Evolutionary conservation across 306 rosid genomes (phyloP).

Genomic region (Fagus crenata): DNA sequence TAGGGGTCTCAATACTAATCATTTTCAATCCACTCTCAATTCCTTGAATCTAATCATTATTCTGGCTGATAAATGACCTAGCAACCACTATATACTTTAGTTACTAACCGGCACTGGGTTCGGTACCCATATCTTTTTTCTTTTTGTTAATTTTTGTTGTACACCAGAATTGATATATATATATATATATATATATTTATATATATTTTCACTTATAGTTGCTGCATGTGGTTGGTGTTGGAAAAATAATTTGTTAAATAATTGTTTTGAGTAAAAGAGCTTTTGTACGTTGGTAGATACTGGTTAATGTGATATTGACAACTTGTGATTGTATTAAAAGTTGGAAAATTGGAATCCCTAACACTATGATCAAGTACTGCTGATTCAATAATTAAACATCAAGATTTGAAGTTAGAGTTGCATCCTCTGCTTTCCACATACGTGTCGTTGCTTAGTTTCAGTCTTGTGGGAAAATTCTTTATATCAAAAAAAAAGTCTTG

Average conservation of each 20-base stretch:
- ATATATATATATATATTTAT: too few species aligned
- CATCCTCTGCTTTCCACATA: too few species aligned
- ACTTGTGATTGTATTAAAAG: too few species aligned
- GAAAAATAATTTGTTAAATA: constrained; percentile 22
- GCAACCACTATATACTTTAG: constrained; percentile 53
- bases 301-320: too few species aligned
- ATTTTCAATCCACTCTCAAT: constrained; percentile 45
- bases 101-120: constrained; percentile 57
- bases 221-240: constrained; percentile 14
- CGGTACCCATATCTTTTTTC: constrained; percentile 28
- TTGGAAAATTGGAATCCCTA: too few species aligned
- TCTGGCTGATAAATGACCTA: constrained; percentile 52
- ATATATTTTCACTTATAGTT: background rate
- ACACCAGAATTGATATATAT: background rate
- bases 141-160: background rate
- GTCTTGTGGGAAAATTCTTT: too few species aligned
- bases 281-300: too few species aligned
- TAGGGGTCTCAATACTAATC: constrained; percentile 53
- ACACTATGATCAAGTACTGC: too few species aligned
- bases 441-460: too few species aligned
- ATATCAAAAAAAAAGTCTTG: too few species aligned
- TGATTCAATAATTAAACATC: too few species aligned
- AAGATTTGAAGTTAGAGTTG: too few species aligned
- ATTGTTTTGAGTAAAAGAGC: background rate
- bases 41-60: constrained; percentile 47